These are phyloP conservation scores for Aspergillus eucalypticola DNA, from an alignment of 2,329 filamentous ascomycete species.

Conservation along the genomic window DNA sequence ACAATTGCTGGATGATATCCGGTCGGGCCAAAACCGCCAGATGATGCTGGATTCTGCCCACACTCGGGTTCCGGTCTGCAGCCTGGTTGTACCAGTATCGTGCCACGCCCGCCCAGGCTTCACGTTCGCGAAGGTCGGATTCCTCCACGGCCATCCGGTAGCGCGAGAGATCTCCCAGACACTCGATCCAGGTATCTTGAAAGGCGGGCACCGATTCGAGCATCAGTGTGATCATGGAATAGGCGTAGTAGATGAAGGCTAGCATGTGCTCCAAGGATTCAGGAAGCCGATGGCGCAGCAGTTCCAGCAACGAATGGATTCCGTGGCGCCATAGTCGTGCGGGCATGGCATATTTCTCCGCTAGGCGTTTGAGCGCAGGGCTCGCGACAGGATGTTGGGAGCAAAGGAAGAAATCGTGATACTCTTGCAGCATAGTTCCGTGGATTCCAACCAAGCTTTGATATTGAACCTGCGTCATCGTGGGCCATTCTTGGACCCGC, in stretches of 20 bases:
- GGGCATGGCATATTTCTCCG: constrained; percentile 85
- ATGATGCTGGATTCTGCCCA: constrained; percentile 84
- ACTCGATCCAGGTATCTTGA: constrained; percentile 90
- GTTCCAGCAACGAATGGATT: constrained; percentile 80
- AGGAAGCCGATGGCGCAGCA: constrained; percentile 73
- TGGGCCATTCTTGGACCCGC: constrained; percentile 56
- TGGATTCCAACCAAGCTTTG: constrained; percentile 81
- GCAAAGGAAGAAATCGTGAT: constrained; percentile 83
- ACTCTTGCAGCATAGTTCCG: constrained; percentile 75
- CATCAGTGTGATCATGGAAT: constrained; percentile 83
- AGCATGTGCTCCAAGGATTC: constrained; percentile 84
- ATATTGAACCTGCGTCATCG: constrained; percentile 70
- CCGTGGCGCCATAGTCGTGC: constrained; percentile 92
- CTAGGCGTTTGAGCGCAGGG: constrained; percentile 65
- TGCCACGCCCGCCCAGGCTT: constrained; percentile 79
- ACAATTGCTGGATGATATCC: constrained; percentile 59
- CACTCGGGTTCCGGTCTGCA: constrained; percentile 71
- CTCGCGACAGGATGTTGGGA: constrained; percentile 81
- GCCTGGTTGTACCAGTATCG: constrained; percentile 83
- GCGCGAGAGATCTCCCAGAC: constrained; percentile 78
- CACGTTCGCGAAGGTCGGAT: constrained; percentile 70
- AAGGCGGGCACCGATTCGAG: constrained; percentile 84
- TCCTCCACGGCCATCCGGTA: constrained; percentile 94
- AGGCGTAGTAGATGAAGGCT: constrained; percentile 83
- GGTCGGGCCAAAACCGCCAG: constrained; percentile 67